Percentiles rank a stretch among this genome's conserved stretches.
phyloP scores from a whole-genome alignment of 192 early-diverging fungal species.

The Umbelopsis ramanniana region DNA sequence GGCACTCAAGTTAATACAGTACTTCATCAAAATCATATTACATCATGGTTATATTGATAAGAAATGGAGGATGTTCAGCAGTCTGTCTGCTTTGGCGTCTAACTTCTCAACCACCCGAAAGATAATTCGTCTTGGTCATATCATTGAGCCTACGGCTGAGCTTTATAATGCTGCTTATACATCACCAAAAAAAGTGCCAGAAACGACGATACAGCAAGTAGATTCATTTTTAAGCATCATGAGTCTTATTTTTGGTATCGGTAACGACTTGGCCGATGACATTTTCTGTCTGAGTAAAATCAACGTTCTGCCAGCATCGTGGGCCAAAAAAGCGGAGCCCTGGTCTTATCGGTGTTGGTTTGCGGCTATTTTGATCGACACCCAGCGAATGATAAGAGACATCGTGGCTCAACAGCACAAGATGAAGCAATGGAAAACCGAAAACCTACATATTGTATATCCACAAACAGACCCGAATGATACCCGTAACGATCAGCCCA shows the following conservation, averaged over 20 bases:
- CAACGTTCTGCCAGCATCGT: slow-evolving; percentile 57
- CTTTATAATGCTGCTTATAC: slow-evolving; percentile 43
- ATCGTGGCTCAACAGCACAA: not conserved
- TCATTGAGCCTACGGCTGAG: slow-evolving; percentile 66
- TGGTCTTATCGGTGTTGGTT: slow-evolving; percentile 75
- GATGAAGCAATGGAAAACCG: slow-evolving; percentile 5
- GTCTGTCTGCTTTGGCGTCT: slow-evolving; percentile 56
- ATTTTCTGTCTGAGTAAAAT: slow-evolving; percentile 74
- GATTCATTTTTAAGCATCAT: slow-evolving; percentile 24
- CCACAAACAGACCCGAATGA: not conserved
- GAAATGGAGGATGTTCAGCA: slow-evolving; percentile 19
- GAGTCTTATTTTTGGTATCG: slow-evolving; percentile 48
- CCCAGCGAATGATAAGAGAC: slow-evolving; percentile 33
- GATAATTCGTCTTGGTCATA: slow-evolving; percentile 72
- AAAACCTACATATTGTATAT: not conserved
- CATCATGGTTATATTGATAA: slow-evolving; percentile 42
- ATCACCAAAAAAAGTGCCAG: slow-evolving; percentile 5
- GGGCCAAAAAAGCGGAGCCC: slow-evolving; percentile 58
- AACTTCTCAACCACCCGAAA: slow-evolving; percentile 79
- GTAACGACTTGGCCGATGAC: slow-evolving; percentile 78
- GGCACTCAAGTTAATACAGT: slow-evolving; percentile 78
- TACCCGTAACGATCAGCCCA: not conserved
- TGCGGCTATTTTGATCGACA: slow-evolving; percentile 68
- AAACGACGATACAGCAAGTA: not conserved
- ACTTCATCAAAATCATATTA: slow-evolving; percentile 73